Base-by-base conservation (phyloP, 257 asterid genomes). In the Scutellaria baicalensis region DNA sequence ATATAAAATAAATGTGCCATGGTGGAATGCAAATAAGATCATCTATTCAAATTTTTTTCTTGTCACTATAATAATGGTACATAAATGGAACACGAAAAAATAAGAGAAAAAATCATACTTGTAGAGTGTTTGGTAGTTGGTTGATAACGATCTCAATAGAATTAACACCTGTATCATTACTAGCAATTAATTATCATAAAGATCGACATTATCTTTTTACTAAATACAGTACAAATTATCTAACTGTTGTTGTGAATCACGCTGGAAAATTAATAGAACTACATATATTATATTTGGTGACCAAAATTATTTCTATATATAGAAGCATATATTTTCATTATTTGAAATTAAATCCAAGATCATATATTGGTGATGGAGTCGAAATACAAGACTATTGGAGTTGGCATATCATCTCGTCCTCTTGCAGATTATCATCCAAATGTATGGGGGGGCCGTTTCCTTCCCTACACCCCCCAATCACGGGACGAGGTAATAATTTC, bases 381-480 rank as follows among this genome's bases (percentile, higher is more conserved):
- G 67, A 11, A 17, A 17, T 17, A 20, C 6, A 36, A 61, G 17
- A 17, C 3, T 40, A 36, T 9, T 31, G n/a, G 23, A n/a, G 1
- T 44, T 2, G 1, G 23, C n/a, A 11, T 20, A 3, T 8, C 44
- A 23, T 31, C 64, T 68, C 64, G 64, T 8, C 73, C 73, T 4
- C 73, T 68, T 5, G 73, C 73, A 40, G 54, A 54, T 42, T 68
- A 2, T 6, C 54, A 54, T n/a, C 73, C 73, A 7, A 54, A 8
- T 40, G 55, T 68, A 39, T 68, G 73, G 73, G 73, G 73, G 21
- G 55, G 40, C 12, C 64, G 50, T 4, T 68, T 68, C 43, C 66
- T 56, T 2, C 16, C 10, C 47, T 44, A 42, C 56, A 14, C 7
- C 5, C 66, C 66, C 9, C 9, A n/a, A 9, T n/a, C 74, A 35